These are phyloP conservation scores for Kodamaea anthophila DNA, from an alignment of 1,139 yeast genomes.

Conservation along the genomic window DNA sequence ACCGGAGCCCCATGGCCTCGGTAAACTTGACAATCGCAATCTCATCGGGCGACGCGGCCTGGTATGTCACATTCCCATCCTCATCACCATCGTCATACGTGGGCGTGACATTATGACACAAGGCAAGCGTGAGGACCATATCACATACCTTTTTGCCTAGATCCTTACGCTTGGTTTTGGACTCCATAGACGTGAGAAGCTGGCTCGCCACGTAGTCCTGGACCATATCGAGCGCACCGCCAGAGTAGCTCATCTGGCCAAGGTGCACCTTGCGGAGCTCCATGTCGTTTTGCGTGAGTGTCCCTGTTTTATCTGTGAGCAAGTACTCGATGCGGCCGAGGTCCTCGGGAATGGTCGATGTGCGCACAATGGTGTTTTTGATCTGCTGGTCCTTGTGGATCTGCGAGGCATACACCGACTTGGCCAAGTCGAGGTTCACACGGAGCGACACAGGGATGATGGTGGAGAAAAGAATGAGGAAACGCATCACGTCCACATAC, in stretches of 20 bases:
- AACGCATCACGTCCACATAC: slow-evolving; percentile 88
- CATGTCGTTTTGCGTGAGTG: slow-evolving; percentile 97
- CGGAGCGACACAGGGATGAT: slow-evolving; percentile 94
- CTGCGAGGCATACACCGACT: slow-evolving; percentile 92
- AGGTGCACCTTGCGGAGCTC: slow-evolving; percentile 88
- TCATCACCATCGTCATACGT: slow-evolving; percentile 46
- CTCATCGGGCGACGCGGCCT: slow-evolving; percentile 98
- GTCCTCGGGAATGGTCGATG: slow-evolving; percentile 97
- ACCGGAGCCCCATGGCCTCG: slow-evolving; percentile 73
- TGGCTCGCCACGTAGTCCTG: slow-evolving; percentile 51
- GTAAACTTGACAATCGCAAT: slow-evolving; percentile 94
- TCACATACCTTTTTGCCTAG: slow-evolving; percentile 74
- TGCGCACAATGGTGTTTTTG: slow-evolving; percentile 85
- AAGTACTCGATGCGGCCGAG: slow-evolving; percentile 92
- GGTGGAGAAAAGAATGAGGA: slow-evolving; percentile 84
- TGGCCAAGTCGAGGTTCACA: slow-evolving; percentile 91
- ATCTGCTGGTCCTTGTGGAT: slow-evolving; percentile 82
- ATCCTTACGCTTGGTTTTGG: slow-evolving; percentile 40
- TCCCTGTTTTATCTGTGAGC: slow-evolving; percentile 93
- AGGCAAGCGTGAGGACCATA: slow-evolving; percentile 71
- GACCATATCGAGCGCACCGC: slow-evolving; percentile 88
- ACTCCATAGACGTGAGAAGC: slow-evolving; percentile 14
- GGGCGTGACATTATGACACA: slow-evolving; percentile 96
- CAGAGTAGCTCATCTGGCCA: slow-evolving; percentile 88
- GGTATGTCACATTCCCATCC: slow-evolving; percentile 62